phyloP scores from a whole-genome alignment of 768 basidiomycete genomes.

The Kwoniella europaea region DNA sequence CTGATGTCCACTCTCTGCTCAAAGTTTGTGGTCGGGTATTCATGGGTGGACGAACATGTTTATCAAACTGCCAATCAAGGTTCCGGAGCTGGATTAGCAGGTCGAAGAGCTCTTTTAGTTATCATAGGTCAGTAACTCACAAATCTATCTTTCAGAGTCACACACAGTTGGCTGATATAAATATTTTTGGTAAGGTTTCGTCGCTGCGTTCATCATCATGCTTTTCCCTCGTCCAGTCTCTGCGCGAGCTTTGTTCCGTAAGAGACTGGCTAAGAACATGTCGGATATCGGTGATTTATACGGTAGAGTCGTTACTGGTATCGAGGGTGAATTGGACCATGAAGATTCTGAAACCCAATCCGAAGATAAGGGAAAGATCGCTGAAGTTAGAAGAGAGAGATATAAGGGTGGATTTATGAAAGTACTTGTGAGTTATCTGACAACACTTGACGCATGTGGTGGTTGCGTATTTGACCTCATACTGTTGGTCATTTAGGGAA shows the following conservation, averaged over 20 bases:
- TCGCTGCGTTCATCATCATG: conserved; percentile 65
- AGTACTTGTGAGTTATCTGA: conserved; percentile 38
- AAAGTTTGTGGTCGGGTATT: conserved; percentile 65
- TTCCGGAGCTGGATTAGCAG: conserved; percentile 64
- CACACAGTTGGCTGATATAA: neutral
- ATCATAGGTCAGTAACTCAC: conserved; percentile 60
- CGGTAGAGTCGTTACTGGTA: conserved; percentile 46
- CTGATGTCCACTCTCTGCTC: neutral
- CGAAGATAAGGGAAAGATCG: conserved; percentile 31
- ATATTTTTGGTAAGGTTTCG: conserved; percentile 57
- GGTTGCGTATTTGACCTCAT: too few species aligned
- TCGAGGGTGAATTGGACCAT: conserved; percentile 62
- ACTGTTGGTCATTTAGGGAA: conserved; percentile 19
- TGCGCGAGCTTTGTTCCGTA: conserved; percentile 63
- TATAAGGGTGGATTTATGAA: conserved; percentile 46
- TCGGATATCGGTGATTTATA: conserved; percentile 61
- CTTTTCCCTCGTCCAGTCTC: conserved; percentile 64
- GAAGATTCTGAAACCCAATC: conserved; percentile 32
- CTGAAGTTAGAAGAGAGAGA: conserved; percentile 46
- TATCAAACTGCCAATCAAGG: conserved; percentile 63
- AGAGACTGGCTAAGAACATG: conserved; percentile 61
- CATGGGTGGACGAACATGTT: conserved; percentile 66
- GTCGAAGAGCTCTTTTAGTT: conserved; percentile 64
- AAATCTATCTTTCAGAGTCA: neutral
- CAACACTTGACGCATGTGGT: neutral